Base-by-base conservation (phyloP, 2,329 filamentous ascomycete genomes). In the Fusarium oligoseptatum region DNA sequence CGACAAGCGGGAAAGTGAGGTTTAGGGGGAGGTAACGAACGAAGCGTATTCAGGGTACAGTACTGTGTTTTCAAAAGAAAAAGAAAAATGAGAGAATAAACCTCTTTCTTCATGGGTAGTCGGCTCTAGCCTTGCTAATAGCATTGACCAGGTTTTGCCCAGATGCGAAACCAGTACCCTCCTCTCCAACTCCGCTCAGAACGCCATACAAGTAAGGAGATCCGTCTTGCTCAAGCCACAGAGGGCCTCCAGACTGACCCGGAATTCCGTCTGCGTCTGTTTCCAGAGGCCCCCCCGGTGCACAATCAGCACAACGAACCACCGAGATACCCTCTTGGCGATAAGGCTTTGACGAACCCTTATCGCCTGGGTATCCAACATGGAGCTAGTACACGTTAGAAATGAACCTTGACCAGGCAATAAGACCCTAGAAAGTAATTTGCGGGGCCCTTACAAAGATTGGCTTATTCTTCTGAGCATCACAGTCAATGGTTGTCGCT, bases 241-340 rank as follows among this genome's bases (percentile, higher is more conserved):
- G n/a, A 3, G 71, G 71, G 0, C 71, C 64, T n/a, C 71, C 71
- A 22, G 71, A 74, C 17, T 68, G 29, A 1, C 71, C 71, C 0
- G 1, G 1, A 6, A 24, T 12, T 1, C 27, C 39, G 34, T 72
- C 71, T 10, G 60, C 52, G 11, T 74, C 60, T 22, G 64, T 72
- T 4, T 34, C 5, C 2, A 66, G 3, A 32, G 20, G 15, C 1
- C 34, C 37, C 9, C 20, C 8, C 12, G 55, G 29, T 12, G 34
- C 29, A 50, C 66, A 36, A 3, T 17, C 2, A n/a, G 39, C 20
- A 14, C 69, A 72, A 6, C n/a, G 11, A 3, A 4, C 2, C 2
- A 55, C 48, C 0, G 56, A 62, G 15, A 72, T 62, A 4, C 29
- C 4, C n/a, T 63, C 56, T 34, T 74, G 68, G 9, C 34, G 60